Evolutionary conservation across 2,329 filamentous ascomycete genomes (phyloP).

Genomic region (Penicillium brevicompactum): DNA sequence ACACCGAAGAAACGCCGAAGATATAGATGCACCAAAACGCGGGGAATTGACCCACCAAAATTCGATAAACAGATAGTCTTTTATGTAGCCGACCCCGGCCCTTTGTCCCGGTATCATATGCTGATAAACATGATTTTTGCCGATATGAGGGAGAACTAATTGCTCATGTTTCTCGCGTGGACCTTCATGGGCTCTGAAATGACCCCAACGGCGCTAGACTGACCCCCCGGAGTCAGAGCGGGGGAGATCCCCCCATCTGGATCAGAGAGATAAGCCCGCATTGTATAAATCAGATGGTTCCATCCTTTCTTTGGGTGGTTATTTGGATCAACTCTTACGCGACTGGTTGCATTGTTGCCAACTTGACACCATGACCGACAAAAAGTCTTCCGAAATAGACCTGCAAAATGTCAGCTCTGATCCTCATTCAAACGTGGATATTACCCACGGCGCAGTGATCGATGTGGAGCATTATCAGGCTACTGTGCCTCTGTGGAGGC

Average conservation of each 20-base stretch:
- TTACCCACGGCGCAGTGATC: conserved; percentile 28
- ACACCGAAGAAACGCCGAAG: neutral
- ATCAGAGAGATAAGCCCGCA: conserved; percentile 2
- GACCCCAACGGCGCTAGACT: neutral
- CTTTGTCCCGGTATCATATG: neutral
- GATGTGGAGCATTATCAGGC: conserved; percentile 30
- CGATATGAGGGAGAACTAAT: neutral
- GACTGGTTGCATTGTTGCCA: neutral
- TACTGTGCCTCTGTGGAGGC: conserved; percentile 46
- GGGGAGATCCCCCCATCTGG: neutral
- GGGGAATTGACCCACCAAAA: conserved; percentile 2
- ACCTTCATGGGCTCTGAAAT: conserved; percentile 4
- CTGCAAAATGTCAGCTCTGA: neutral
- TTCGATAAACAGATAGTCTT: neutral
- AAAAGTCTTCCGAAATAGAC: conserved; percentile 1
- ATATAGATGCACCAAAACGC: neutral
- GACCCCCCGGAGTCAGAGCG: neutral
- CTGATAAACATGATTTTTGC: neutral
- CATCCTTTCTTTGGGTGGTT: neutral
- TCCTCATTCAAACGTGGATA: conserved; percentile 16
- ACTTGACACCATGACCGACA: conserved; percentile 1
- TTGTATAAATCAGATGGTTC: neutral
- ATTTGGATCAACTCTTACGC: conserved; percentile 1
- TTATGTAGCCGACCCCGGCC: neutral
- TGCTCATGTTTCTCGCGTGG: conserved; percentile 8